Percentiles rank a stretch among this genome's conserved stretches.
These are phyloP conservation scores for Ophiocytium majus DNA, from an alignment of 352 stramenopile species.

Conservation along the genomic window DNA sequence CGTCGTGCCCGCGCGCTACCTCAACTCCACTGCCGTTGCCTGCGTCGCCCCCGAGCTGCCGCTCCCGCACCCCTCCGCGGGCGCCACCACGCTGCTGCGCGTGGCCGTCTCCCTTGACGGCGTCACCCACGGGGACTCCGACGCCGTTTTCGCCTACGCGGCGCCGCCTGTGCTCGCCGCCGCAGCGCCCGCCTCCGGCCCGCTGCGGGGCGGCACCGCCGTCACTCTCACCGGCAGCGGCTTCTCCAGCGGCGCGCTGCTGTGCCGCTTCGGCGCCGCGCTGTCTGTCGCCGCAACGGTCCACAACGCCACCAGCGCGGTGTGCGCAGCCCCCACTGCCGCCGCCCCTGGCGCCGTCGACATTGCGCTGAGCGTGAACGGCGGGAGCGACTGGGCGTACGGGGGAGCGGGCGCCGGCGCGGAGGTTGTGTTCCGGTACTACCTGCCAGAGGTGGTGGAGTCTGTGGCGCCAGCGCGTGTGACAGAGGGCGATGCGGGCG, in stretches of 20 bases:
- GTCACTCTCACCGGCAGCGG: slow-evolving; percentile 15
- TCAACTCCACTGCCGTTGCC: slow-evolving; percentile 3
- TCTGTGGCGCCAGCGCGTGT: not conserved
- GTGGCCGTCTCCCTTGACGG: slow-evolving; percentile 24
- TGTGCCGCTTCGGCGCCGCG: slow-evolving; percentile 3
- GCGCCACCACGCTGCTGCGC: not conserved
- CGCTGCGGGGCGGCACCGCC: slow-evolving; percentile 46
- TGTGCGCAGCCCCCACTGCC: not conserved
- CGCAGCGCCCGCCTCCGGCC: slow-evolving; percentile 33
- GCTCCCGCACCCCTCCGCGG: too few species aligned
- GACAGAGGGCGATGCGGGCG: not conserved
- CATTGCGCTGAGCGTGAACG: not conserved
- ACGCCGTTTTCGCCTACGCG: slow-evolving; percentile 26
- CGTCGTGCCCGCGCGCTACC: not conserved
- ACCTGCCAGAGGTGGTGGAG: not conserved
- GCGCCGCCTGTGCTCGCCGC: slow-evolving; percentile 22
- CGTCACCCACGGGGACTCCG: not conserved
- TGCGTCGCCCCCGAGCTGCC: not conserved
- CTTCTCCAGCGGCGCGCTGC: not conserved
- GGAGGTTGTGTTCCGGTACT: not conserved
- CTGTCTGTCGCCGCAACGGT: not conserved
- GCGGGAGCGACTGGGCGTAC: not conserved
- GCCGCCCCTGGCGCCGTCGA: not conserved
- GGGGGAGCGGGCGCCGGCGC: too few species aligned
- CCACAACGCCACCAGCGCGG: not conserved